Evolutionary conservation across 225 moss, liverwort and hornwort species (phyloP), one percentile per base, ranked within the genome.

Genomic region (Physcomitrellopsis africana): DNA sequence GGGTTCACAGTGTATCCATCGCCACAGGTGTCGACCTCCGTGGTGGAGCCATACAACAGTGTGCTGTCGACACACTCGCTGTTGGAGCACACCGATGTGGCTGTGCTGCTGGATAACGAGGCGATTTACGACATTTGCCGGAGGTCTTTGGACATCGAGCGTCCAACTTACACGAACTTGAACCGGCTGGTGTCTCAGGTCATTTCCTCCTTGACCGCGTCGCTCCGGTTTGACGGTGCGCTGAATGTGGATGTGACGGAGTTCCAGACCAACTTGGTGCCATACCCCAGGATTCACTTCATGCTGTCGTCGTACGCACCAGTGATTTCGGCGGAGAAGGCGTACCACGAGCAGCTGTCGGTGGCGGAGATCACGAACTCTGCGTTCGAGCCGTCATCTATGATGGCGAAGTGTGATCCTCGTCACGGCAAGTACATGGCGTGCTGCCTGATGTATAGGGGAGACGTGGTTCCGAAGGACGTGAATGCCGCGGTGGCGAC

Each of bases 341-440:
- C 87, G 3, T 87, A 87, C 63, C 87, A 87, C 48, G 87, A 87
- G 73, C 84, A 84, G 73, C 70, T 83, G 2, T 81, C 83, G 0
- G 83, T 86, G 0, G 77, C 86, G 0, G 81, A 86, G 81, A 80
- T 86, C 55, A 86, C 75, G 3, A 86, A 86, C 78, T 72, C 71
- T 8, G 80, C 78, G 1, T 86, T 86, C 20, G 86, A 86, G 76
- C 86, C 86, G 44, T 86, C 86, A 24, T 75, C 77, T 0, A 89
- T 89, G 86, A 86, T 89, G 89, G 89, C 86, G 13, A 89, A 89
- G 79, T 89, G 89, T 41, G 86, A 89, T 44, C 83, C 86, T 15
- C 81, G 89, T 0, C 89, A 84, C 69, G 85, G 88, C 0, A 88
- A 88, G 80, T 88, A 88, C 75, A 88, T 88, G 85, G 88, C 88